phyloP scores from a whole-genome alignment of 495 filamentous ascomycete genomes.

The Penicillium cosmopolitanum region DNA sequence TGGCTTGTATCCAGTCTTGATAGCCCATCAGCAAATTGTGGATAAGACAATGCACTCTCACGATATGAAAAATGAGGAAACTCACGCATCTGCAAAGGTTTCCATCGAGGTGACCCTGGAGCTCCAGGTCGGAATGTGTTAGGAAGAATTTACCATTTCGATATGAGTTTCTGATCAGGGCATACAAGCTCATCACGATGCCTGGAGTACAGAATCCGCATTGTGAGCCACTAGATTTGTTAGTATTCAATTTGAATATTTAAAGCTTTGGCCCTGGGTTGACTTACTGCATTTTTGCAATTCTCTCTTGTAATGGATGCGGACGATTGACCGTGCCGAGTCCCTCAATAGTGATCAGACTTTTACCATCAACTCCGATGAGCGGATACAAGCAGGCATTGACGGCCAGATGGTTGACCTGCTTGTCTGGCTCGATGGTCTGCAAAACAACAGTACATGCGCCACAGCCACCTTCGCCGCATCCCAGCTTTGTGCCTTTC shows the following conservation, averaged over 20 bases:
- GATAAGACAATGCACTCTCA: neutral
- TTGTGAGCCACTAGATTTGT: neutral
- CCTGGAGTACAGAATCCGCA: neutral
- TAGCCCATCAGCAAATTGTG: neutral
- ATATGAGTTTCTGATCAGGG: constrained; percentile 1
- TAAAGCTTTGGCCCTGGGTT: neutral
- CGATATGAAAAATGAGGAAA: neutral
- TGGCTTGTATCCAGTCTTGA: neutral
- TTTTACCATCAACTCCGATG: neutral
- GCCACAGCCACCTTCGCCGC: neutral
- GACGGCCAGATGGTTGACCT: neutral
- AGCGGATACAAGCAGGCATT: neutral
- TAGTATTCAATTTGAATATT: neutral
- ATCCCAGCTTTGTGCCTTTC: constrained; percentile 1
- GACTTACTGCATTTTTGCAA: constrained; percentile 1
- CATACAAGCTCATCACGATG: neutral
- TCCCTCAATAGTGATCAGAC: neutral
- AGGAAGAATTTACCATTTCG: neutral
- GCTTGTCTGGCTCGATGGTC: neutral
- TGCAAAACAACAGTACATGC: constrained; percentile 1
- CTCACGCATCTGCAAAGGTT: constrained; percentile 3
- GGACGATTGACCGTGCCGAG: neutral
- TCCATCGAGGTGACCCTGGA: neutral
- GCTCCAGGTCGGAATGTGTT: constrained; percentile 1
- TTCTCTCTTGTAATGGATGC: constrained; percentile 1